Base-by-base conservation (phyloP, 2,329 filamentous ascomycete species). In the Pseudogymnoascus sp. region DNA sequence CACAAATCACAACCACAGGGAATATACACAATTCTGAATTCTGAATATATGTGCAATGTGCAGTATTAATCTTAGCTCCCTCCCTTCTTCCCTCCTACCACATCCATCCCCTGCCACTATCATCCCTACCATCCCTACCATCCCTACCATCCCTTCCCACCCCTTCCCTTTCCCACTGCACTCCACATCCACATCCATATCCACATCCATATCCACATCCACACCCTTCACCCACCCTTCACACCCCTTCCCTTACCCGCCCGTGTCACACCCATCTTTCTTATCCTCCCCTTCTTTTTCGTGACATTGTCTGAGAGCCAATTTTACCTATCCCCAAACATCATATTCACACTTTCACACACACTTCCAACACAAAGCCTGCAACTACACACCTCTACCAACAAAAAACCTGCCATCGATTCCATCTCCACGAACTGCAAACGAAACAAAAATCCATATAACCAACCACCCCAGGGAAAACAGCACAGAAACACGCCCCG, bases 101-200 rank as follows among this genome's bases (percentile, higher is more conserved):
- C 33, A 35, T 7, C 35, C 14, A 10, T 19, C 37, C 37, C 37
- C n/a, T 16, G 6, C 35, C 6, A 14, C 37, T n/a, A 7, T n/a
- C 10, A 11, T 10, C 66, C 63, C 10, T n/a, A n/a, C 66, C 3
- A 3, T 16, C 19, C 6, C 67, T 63, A 43, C 60, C 59, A 12
- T 63, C 66, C 5, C 43, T 22, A 69, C 19, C 10, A 66, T 40
- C 7, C 64, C 65, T 24, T 61, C 63, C 38, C 61, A 61, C 37
- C 59, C 61, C 68, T 38, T 8, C 41, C 61, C 69, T 67, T 56
- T 67, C 53, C 6, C n/a, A 12, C 2, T 41, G 66, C 12, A 64
- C 60, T 16, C 37, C 37, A 24, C 64, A 65, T 59, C 26, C 28
- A 59, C 59, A 64, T 26, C 35, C 59, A 19, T 19, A 65, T 59